Conservation (phyloP, 495 filamentous ascomycete genomes). For the Talaromyces adpressus region DNA sequence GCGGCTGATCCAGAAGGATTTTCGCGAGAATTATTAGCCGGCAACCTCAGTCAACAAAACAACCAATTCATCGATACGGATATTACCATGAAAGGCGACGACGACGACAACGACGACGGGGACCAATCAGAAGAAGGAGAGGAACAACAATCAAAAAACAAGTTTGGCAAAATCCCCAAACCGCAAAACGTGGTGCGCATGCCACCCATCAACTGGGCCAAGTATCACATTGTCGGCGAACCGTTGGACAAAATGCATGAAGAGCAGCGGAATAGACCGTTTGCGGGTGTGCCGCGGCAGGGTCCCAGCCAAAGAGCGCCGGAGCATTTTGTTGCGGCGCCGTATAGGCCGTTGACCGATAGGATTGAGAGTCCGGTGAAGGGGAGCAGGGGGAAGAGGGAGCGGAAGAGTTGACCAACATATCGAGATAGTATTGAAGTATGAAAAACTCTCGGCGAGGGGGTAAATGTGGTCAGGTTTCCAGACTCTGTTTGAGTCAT, state of each 20-base stretch:
- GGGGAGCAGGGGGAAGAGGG: constrained; percentile 22
- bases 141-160: constrained; percentile 18
- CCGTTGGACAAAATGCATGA: constrained; percentile 75
- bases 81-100: constrained; percentile 24
- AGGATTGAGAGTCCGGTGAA: constrained; percentile 47
- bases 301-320: constrained; percentile 34
- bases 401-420: constrained; percentile 23
- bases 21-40: constrained; percentile 50
- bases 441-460: too few species aligned
- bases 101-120: constrained; percentile 32
- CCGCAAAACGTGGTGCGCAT: constrained; percentile 79
- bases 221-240: constrained; percentile 78
- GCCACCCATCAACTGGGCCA: constrained; percentile 84
- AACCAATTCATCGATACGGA: constrained; percentile 26
- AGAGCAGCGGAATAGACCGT: constrained; percentile 63
- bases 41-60: constrained; percentile 38
- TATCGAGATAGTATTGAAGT: too few species aligned
- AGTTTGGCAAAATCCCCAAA: constrained; percentile 53
- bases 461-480: too few species aligned
- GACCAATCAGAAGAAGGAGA: constrained; percentile 26
- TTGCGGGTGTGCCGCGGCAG: constrained; percentile 44
- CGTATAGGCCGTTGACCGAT: constrained; percentile 67
- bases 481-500: too few species aligned
- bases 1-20: constrained; percentile 63
- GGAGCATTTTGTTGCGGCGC: constrained; percentile 58